Percentiles rank a stretch among this genome's conserved stretches.
These are phyloP conservation scores for Cladosporium sp. DNA, from an alignment of 2,329 filamentous ascomycete genomes.

Conservation along the genomic window DNA sequence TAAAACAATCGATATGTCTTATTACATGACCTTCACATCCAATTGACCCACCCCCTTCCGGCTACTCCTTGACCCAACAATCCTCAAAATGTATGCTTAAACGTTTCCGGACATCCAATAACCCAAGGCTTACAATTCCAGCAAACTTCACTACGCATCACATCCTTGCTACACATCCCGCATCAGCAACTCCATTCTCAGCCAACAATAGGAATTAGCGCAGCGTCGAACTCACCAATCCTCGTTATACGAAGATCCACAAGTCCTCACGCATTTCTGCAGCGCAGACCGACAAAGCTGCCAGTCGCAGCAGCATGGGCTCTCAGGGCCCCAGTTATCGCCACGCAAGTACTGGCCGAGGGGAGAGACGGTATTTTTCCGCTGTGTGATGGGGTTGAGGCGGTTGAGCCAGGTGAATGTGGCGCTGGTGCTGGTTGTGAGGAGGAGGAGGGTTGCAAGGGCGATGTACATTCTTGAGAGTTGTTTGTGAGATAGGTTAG, in stretches of 20 bases:
- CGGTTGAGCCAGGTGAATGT: background rate
- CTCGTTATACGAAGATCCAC: background rate
- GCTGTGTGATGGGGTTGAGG: background rate
- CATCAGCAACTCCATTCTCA: background rate
- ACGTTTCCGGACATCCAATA: background rate
- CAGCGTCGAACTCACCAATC: background rate
- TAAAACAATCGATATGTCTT: too few species aligned
- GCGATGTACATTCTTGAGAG: background rate
- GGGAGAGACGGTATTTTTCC: background rate
- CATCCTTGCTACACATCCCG: background rate
- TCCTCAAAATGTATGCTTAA: background rate
- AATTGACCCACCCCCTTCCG: too few species aligned
- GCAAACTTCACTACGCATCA: background rate
- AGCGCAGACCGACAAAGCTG: background rate
- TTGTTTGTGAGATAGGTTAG: too few species aligned
- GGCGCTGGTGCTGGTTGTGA: too few species aligned
- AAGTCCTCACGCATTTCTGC: background rate
- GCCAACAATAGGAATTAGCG: too few species aligned
- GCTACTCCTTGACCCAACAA: background rate
- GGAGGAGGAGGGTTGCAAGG: background rate
- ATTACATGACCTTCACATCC: too few species aligned
- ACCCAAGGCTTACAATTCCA: background rate
- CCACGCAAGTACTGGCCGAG: background rate
- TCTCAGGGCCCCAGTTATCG: background rate
- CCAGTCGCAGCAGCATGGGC: background rate